Evolutionary conservation across 371 early-diverging fungal species (phyloP).

Genomic region (Mortierella sp.): DNA sequence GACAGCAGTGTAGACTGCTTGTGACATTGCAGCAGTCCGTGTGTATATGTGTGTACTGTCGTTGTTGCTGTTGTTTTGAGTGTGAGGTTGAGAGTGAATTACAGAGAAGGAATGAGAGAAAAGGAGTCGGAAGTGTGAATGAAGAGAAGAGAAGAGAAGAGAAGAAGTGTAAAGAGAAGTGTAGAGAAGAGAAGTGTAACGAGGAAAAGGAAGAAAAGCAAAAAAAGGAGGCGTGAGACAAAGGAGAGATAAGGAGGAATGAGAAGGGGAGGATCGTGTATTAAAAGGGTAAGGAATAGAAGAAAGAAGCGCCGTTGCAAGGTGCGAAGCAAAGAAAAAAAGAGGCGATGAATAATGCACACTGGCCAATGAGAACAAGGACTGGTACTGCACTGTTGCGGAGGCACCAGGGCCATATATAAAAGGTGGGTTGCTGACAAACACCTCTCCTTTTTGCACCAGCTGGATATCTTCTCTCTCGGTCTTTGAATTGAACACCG

Average conservation of each 20-base stretch:
- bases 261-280: not conserved
- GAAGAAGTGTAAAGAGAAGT: not conserved
- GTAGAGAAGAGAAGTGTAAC: not conserved
- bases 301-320: not conserved
- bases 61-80: not conserved
- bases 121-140: not conserved
- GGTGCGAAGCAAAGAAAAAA: not conserved
- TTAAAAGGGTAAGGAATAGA: not conserved
- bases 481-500: not conserved
- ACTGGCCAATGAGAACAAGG: not conserved
- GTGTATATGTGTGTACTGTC: not conserved
- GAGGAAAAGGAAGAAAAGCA: too few relatives aligned
- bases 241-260: not conserved
- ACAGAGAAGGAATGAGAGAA: not conserved
- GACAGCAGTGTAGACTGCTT: conserved; percentile 21
- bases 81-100: not conserved
- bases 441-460: not conserved
- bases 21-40: conserved; percentile 4
- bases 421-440: not conserved
- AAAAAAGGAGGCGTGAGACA: not conserved
- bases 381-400: too few relatives aligned
- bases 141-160: not conserved
- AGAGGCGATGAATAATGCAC: not conserved
- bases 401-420: not conserved
- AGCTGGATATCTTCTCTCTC: not conserved